These are phyloP conservation scores for Aphanoascus verrucosus DNA, from an alignment of 2,329 filamentous ascomycete species.

Conservation along the genomic window DNA sequence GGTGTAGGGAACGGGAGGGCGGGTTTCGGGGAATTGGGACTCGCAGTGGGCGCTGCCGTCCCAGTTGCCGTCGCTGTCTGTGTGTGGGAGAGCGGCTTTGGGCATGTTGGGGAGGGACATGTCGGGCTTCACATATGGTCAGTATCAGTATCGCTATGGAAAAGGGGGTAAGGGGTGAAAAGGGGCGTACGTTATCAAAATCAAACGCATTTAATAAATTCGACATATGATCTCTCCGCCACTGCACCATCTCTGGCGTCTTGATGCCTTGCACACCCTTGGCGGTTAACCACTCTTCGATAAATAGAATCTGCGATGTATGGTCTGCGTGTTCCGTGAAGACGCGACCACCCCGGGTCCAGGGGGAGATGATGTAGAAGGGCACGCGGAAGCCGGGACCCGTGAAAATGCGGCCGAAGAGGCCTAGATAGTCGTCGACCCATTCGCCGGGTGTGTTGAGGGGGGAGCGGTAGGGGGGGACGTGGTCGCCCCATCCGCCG, in stretches of 20 bases:
- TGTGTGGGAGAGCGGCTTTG: conserved; percentile 35
- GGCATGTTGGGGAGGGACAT: conserved; percentile 41
- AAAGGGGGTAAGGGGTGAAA: background rate
- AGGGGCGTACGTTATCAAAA: conserved; percentile 27
- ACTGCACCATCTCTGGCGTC: conserved; percentile 37
- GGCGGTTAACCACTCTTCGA: conserved; percentile 42
- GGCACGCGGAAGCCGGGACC: conserved; percentile 44
- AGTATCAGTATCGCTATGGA: background rate
- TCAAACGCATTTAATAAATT: conserved; percentile 41
- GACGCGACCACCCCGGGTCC: conserved; percentile 44
- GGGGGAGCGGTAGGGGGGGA: conserved; percentile 43
- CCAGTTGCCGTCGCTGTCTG: conserved; percentile 35
- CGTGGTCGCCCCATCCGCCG: conserved; percentile 47
- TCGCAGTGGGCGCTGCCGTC: conserved; percentile 39
- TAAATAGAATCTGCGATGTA: conserved; percentile 45
- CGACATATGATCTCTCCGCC: conserved; percentile 41
- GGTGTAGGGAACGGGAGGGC: conserved; percentile 42
- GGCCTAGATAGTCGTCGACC: conserved; percentile 38
- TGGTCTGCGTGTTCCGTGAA: conserved; percentile 47
- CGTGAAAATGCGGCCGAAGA: conserved; percentile 35
- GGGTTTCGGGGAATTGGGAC: conserved; percentile 27
- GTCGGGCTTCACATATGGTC: conserved; percentile 34
- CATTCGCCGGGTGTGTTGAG: conserved; percentile 44
- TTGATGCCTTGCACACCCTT: conserved; percentile 34
- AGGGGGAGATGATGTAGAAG: conserved; percentile 47